Evolutionary conservation across 768 basidiomycete genomes (phyloP).

Genomic region (Phaffia tasmanica): DNA sequence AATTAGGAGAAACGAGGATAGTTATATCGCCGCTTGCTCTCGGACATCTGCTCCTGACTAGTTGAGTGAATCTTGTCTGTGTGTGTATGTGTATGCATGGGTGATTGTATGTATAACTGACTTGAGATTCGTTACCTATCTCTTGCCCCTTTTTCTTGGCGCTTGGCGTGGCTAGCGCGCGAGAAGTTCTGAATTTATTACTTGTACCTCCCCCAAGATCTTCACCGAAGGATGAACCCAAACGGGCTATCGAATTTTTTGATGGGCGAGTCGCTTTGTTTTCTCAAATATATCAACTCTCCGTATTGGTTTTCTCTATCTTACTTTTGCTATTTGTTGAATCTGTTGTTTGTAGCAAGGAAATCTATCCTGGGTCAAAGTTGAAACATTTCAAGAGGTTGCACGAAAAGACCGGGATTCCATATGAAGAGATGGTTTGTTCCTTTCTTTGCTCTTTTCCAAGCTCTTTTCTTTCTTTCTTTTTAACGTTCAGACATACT

Average conservation of each 20-base stretch:
- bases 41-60: conserved; percentile 57
- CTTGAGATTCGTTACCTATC: not conserved
- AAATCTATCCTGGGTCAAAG: conserved; percentile 54
- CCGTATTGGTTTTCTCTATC: conserved; percentile 29
- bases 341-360: conserved; percentile 6
- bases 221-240: conserved; percentile 28
- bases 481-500: not conserved
- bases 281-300: not conserved
- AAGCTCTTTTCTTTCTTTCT: not conserved
- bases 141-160: conserved; percentile 6
- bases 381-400: conserved; percentile 65
- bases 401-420: conserved; percentile 60
- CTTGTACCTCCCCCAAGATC: conserved; percentile 34
- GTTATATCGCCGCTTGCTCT: conserved; percentile 60
- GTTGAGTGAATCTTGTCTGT: conserved; percentile 38
- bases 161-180: conserved; percentile 46
- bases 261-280: conserved; percentile 28
- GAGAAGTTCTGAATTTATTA: conserved; percentile 52
- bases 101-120: not conserved
- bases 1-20: conserved; percentile 34
- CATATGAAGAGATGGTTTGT: conserved; percentile 66
- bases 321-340: conserved; percentile 46
- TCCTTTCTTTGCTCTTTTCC: not conserved
- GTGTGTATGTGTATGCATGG: conserved; percentile 4
- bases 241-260: conserved; percentile 39